Evolutionary conservation across 2,329 filamentous ascomycete genomes (phyloP), one percentile per base, ranked within the genome.

Genomic region (Cercospora sojina): DNA sequence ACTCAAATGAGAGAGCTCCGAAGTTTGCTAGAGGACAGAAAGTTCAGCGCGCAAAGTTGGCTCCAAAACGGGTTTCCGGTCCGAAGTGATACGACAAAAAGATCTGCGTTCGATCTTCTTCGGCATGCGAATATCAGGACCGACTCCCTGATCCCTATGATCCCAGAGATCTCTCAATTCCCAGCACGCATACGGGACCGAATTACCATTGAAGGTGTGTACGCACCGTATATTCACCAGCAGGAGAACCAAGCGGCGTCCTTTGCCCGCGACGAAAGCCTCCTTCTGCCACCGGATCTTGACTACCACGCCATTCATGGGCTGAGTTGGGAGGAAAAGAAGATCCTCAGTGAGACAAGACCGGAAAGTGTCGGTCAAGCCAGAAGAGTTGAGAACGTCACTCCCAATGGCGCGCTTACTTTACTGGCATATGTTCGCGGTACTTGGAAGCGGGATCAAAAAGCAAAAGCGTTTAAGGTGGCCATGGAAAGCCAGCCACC

Each of bases 281-380:
- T 97, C 13, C 81, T 82, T 13, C 80, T 99, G 12, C 92, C 94
- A 0, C 71, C 83, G 0, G 88, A 93, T 70, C 77, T 98, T 13
- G 88, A 97, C 73, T 99, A 97, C 74, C 84, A 87, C 51, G 74
- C 79, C 12, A 84, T 99, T 0, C 82, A 85, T 35, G 93, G 93
- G 0, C 82, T 99, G 61, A 93, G 91, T 64, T 85, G 88, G 41
- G 93, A 92, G 66, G 95, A 98, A 81, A 89, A 87, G 78, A 84
- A 87, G 29, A 85, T 90, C 3, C 82, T 99, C 38, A 85, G 86
- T 66, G 81, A 83, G 2, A 90, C 92, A 1, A 83, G 87, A 60
- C 95, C 95, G 0, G 92, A 96, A 79, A 96, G 87, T 67, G 83
- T 99, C 23, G 94, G 92, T 0, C 95, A 97, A 84, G 94, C 94